Percentiles rank a stretch among this genome's conserved stretches.
These are phyloP conservation scores for Geotrichum candidum DNA, from an alignment of 1,139 yeast genomes.

Conservation along the genomic window DNA sequence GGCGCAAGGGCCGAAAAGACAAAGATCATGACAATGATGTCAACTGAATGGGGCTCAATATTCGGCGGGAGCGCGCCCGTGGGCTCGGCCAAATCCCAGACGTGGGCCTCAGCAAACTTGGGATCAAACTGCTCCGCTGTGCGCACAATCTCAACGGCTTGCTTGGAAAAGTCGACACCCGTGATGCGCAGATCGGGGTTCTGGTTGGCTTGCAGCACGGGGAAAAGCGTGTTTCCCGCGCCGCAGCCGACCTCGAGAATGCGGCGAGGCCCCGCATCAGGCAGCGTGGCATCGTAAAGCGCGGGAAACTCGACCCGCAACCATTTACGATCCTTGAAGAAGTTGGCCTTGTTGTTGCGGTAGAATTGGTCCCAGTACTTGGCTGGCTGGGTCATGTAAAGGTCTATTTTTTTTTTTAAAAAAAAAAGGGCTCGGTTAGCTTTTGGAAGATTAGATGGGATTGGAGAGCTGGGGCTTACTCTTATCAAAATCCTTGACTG, in stretches of 20 bases:
- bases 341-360: conserved; percentile 82
- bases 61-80: conserved; percentile 76
- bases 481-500: conserved; percentile 84
- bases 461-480: conserved; percentile 19
- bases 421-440: background rate
- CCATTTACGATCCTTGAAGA: conserved; percentile 96
- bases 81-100: conserved; percentile 90
- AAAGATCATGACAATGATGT: conserved; percentile 86
- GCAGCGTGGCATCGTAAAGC: conserved; percentile 67
- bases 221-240: conserved; percentile 95
- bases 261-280: conserved; percentile 61
- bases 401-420: conserved; percentile 28
- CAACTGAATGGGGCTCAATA: conserved; percentile 74
- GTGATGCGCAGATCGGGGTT: conserved; percentile 68
- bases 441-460: background rate
- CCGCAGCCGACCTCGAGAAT: conserved; percentile 96
- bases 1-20: conserved; percentile 92
- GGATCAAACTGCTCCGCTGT: conserved; percentile 54
- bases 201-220: conserved; percentile 73
- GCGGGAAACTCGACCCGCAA: conserved; percentile 88
- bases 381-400: conserved; percentile 81
- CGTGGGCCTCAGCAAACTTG: conserved; percentile 71
- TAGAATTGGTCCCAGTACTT: conserved; percentile 94
- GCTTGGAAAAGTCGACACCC: conserved; percentile 87
- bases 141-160: conserved; percentile 82